Conservation (phyloP, 192 early-diverging fungal genomes). For the Backusella tuberculispora region DNA sequence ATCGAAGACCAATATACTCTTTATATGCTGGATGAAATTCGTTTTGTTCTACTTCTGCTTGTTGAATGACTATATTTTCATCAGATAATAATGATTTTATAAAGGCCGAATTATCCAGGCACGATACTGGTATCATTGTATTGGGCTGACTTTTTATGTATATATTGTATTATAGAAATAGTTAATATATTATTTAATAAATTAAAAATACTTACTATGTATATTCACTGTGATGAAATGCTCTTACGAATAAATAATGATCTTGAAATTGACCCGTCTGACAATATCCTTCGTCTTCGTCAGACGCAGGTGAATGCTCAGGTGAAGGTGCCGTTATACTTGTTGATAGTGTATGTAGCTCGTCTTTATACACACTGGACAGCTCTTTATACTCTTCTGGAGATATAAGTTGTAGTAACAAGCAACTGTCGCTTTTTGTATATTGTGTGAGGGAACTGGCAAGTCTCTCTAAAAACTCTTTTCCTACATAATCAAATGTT, state of each 20-base stretch:
- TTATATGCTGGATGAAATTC: conserved; percentile 12
- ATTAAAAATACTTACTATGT: background rate
- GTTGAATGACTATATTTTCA: background rate
- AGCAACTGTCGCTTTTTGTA: background rate
- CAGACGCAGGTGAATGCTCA: background rate
- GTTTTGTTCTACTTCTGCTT: background rate
- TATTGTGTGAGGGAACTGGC: background rate
- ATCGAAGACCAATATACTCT: conserved; percentile 43
- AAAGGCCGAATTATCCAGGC: background rate
- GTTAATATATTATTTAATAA: background rate
- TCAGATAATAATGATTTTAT: conserved; percentile 10
- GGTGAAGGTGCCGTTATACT: background rate
- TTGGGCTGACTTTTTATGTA: conserved; percentile 2
- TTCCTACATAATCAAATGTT: conserved; percentile 17
- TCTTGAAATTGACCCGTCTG: background rate
- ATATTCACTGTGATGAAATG: background rate
- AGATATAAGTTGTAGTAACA: conserved; percentile 14
- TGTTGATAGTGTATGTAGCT: background rate
- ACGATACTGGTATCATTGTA: conserved; percentile 13
- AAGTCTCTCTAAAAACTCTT: conserved; percentile 16
- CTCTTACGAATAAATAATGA: conserved; percentile 15
- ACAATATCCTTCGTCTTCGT: conserved; percentile 5
- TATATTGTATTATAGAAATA: background rate
- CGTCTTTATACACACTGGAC: background rate
- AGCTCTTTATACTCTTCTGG: conserved; percentile 19